Evolutionary conservation across 345 rosid species (phyloP), one percentile per base, ranked within the genome.

Genomic region (Acer campestre): DNA sequence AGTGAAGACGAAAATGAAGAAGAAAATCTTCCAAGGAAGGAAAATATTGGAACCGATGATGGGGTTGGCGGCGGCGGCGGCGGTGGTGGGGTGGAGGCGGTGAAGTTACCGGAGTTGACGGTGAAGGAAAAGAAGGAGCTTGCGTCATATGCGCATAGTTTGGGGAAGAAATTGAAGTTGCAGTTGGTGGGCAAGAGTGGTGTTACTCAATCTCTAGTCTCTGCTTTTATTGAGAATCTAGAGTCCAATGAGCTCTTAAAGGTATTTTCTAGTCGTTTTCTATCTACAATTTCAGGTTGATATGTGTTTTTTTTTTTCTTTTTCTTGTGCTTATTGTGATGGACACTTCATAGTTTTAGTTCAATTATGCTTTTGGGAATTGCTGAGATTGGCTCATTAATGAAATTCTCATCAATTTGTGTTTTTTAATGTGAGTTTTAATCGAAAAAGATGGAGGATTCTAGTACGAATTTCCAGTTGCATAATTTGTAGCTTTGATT

Each of bases 101-200:
- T 5, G 74, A n/a, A 73, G 72, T 23, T 68, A n/a, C 88, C 85
- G 4, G 75, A 35, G 12, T 80, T 85, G 83, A 85, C 80, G 1
- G 80, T 78, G 56, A 85, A 85, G 73, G 88, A 85, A 42, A 85
- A 85, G 84, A 85, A 85, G 68, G 85, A 82, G 74, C 72, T 85
- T 58, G 82, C 85, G 12, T 82, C 85, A 22, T 80, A 82, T 67
- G 88, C 85, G 3, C 80, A 82, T 65, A 80, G 85, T 13, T 74
- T 84, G 59, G 87, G 87, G 53, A 79, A 81, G 79, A 81, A 79
- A 63, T 76, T 84, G 51, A 82, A 74, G 79, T 68, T 71, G 35
- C 87, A 84, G 68, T 20, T 75, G 11, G 83, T 81, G 74, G 87
- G 87, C 42, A 84, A 84, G 81, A 74, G 81, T 56, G 87, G 85